Evolutionary conservation across 352 stramenopile species (phyloP), one percentile per base, ranked within the genome.

Genomic region (Discostella stelligera): DNA sequence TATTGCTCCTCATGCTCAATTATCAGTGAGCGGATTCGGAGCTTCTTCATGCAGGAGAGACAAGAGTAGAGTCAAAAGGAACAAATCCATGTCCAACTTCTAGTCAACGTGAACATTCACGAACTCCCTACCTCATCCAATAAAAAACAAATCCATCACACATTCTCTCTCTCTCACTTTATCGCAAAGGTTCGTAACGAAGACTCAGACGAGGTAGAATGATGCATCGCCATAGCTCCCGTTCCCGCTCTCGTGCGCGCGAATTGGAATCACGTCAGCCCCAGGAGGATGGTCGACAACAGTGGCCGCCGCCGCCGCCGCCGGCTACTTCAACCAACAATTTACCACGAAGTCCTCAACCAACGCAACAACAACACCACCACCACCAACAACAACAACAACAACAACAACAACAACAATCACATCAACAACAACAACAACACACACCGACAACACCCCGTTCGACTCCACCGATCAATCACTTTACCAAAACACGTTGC

Each of bases 401-500:
- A 30, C 27, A 16, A 21, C 48, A 6, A 59, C 25, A 41, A 70
- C 48, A 20, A 32, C n/a, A n/a, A n/a, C n/a, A n/a, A n/a, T n/a
- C n/a, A n/a, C n/a, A n/a, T n/a, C n/a, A n/a, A n/a, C 62, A 16
- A 32, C 30, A 30, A 67, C 44, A 0, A 30, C n/a, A 50, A 44
- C 9, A 20, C 39, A 11, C 25, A n/a, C 63, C 63, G 0, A 52
- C 39, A 7, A 58, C 66, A 20, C 66, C 66, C 0, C 37, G 66
- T 50, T 52, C 52, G 4, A 10, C 44, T 13, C 52, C 53, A 16
- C 5, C 55, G 10, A 20, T 3, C 1, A 14, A 20, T 46, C 18
- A 21, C 41, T 79, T 79, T 32, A 41, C 54, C 18, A 74, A 74
- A 49, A 85, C 67, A 30, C 74, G 82, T 53, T 91, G 86, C 53